Evolutionary conservation across 306 rosid species (phyloP).

Genomic region (Pterocarpus santalinus): DNA sequence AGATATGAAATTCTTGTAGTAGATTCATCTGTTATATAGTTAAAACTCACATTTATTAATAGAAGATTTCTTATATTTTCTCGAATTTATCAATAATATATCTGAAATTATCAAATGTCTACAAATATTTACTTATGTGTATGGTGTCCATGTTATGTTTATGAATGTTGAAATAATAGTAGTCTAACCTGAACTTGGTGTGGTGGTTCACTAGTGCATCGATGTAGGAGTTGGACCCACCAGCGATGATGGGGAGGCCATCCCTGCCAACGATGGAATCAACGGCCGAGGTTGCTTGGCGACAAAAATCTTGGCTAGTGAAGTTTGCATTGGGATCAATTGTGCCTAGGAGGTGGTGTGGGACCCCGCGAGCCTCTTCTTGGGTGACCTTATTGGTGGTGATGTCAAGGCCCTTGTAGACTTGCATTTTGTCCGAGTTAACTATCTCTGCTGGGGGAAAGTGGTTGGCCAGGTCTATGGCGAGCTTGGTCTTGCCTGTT

Average conservation of each 20-base stretch:
- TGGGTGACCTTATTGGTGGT: slow-evolving; percentile 77
- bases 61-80: no score
- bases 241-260: slow-evolving; percentile 58
- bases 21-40: no score
- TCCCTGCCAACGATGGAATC: slow-evolving; percentile 51
- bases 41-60: no score
- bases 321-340: slow-evolving; percentile 50
- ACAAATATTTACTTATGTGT: no score
- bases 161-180: no score
- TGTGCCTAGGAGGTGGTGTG: slow-evolving; percentile 73
- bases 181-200: slow-evolving; percentile 22
- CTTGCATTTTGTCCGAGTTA: slow-evolving; percentile 91
- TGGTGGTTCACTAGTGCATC: slow-evolving; percentile 48
- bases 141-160: no score
- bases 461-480: slow-evolving; percentile 75
- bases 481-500: slow-evolving; percentile 80
- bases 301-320: slow-evolving; percentile 52
- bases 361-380: slow-evolving; percentile 70
- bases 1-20: no score
- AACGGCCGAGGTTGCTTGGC: slow-evolving; percentile 47
- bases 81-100: no score
- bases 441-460: slow-evolving; percentile 70
- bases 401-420: slow-evolving; percentile 74
- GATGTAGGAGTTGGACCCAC: slow-evolving; percentile 61
- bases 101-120: no score